These are phyloP conservation scores for Cladosporium sp. DNA, from an alignment of 2,329 filamentous ascomycete genomes.

Conservation along the genomic window DNA sequence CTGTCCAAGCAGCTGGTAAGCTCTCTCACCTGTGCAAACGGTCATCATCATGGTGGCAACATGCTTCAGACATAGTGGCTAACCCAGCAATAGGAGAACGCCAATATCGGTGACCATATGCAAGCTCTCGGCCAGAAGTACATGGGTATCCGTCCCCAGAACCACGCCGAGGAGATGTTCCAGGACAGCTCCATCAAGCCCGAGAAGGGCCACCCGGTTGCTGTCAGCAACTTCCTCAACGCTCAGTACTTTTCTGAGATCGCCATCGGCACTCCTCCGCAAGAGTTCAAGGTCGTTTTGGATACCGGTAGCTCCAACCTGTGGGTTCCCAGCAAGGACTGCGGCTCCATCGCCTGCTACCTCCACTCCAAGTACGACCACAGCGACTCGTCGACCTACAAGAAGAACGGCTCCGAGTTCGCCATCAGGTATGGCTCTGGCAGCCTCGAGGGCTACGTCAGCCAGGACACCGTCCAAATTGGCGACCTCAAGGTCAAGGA, in stretches of 20 bases:
- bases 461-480: conserved; percentile 78
- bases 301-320: conserved; percentile 99
- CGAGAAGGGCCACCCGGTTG: conserved; percentile 70
- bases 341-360: conserved; percentile 95
- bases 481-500: conserved; percentile 83
- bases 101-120: conserved; percentile 76
- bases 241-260: conserved; percentile 99
- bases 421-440: conserved; percentile 95
- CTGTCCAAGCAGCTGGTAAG: conserved; percentile 86
- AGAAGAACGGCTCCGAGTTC: conserved; percentile 88
- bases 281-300: conserved; percentile 96
- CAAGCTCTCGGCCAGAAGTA: conserved; percentile 91
- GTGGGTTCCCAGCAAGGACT: conserved; percentile 90
- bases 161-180: conserved; percentile 73
- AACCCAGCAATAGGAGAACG: conserved; percentile 54
- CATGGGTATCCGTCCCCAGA: conserved; percentile 71
- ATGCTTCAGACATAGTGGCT: conserved; percentile 55
- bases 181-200: conserved; percentile 63
- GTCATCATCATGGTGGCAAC: conserved; percentile 34
- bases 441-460: conserved; percentile 88
- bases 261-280: conserved; percentile 81
- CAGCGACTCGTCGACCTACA: conserved; percentile 79
- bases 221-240: conserved; percentile 96
- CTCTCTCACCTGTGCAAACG: conserved; percentile 21
- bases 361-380: conserved; percentile 97